Evolutionary conservation across 345 rosid species (phyloP).

Genomic region (Eucalyptus microcorys): DNA sequence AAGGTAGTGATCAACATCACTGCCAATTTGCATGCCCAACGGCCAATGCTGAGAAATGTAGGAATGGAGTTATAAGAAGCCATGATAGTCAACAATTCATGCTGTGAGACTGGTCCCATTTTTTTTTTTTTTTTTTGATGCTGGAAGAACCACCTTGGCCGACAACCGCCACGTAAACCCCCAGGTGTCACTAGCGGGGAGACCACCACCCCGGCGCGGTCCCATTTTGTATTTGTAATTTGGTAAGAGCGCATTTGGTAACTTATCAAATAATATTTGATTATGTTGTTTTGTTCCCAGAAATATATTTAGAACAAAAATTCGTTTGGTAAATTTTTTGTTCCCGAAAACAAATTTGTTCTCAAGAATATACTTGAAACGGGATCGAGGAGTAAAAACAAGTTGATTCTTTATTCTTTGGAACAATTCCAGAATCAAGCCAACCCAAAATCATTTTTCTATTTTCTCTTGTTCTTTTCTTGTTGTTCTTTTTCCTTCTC

Average conservation of each 20-base stretch:
- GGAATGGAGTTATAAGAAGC: neutral
- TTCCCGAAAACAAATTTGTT: accelerated
- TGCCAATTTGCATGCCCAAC: neutral
- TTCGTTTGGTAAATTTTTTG: accelerated
- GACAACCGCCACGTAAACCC: too few species aligned
- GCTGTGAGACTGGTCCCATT: accelerated
- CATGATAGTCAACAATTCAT: neutral
- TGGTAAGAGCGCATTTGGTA: accelerated
- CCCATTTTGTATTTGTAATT: neutral
- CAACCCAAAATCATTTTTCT: too few species aligned
- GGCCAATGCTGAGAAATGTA: neutral
- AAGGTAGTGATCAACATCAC: neutral
- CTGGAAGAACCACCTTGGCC: too few species aligned
- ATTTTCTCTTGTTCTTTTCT: too few species aligned
- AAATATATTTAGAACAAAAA: accelerated
- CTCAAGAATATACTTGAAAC: accelerated
- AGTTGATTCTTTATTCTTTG: accelerated
- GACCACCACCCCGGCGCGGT: too few species aligned
- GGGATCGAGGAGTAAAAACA: accelerated
- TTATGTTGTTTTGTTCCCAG: accelerated
- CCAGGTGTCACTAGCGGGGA: too few species aligned
- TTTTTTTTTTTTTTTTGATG: too few species aligned
- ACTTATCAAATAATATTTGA: too few species aligned
- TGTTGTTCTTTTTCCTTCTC: too few species aligned
- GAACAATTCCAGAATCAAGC: accelerated